Conservation (phyloP, 2,329 filamentous ascomycete species). For the Exophiala sp. region DNA sequence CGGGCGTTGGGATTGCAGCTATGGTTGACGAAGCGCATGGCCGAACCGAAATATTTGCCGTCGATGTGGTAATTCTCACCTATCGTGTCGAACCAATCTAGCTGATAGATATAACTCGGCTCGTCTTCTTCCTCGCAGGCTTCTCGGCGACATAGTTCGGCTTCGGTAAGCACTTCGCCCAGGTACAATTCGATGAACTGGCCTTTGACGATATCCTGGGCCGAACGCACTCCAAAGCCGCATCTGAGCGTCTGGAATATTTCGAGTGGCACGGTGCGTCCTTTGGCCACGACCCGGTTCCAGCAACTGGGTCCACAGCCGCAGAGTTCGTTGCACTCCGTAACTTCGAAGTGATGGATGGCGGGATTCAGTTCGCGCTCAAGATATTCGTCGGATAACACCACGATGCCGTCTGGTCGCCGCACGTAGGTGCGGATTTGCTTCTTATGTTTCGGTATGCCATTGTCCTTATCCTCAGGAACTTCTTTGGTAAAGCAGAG, state of each 20-base stretch:
- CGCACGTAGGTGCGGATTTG: conserved; percentile 15
- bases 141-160: conserved; percentile 38
- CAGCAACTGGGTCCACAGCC: conserved; percentile 35
- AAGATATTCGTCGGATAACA: conserved; percentile 25
- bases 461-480: conserved; percentile 8
- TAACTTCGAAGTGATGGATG: conserved; percentile 31
- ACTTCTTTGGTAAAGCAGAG: conserved; percentile 19
- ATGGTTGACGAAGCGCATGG: conserved; percentile 46
- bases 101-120: conserved; percentile 40
- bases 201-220: conserved; percentile 35
- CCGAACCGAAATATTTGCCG: conserved; percentile 38
- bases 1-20: conserved; percentile 45
- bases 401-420: conserved; percentile 21
- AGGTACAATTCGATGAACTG: conserved; percentile 45
- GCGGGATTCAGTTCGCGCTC: conserved; percentile 9
- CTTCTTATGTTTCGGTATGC: background rate
- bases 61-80: conserved; percentile 39
- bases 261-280: conserved; percentile 37
- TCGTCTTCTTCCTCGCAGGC: conserved; percentile 28
- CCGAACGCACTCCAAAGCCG: conserved; percentile 41
- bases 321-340: conserved; percentile 40
- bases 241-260: conserved; percentile 40
- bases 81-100: conserved; percentile 35
- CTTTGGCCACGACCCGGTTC: conserved; percentile 40
- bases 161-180: conserved; percentile 40